Base-by-base conservation (phyloP, 805 yeast species). In the Blastobotrys muscicola region DNA sequence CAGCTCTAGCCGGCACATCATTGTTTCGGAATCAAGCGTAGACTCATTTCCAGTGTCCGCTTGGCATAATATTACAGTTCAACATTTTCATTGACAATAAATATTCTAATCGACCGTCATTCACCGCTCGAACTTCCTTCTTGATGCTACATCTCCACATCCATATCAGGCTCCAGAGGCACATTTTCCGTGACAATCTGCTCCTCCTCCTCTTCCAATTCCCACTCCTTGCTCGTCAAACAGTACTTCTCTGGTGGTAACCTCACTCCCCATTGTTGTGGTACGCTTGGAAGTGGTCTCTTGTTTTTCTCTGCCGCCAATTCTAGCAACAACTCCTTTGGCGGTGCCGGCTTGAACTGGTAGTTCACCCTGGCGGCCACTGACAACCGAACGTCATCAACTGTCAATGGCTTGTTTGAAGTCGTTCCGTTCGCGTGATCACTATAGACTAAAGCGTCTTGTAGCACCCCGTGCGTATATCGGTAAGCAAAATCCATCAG, bases 181-280 rank as follows among this genome's bases (percentile, higher is more conserved):
- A 44, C 49, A 8, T 40, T 29, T 38, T 53, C 55, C 11, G 45
- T 45, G 33, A 51, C 29, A 12, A 50, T 39, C 38, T 50, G 53
- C 34, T 50, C 56, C 36, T 56, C 61, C 47, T 74, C 78, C 45
- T 75, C 80, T 32, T 74, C 78, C 35, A 75, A 53, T 43, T 76
- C 80, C 81, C 89, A 84, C 49, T 84, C 87, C 49, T 72, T 74
- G 1, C 85, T 92, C 0, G 95, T 87, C 43, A 89, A 67, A 65
- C 97, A 89, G 66, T 86, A 89, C 74, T 89, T 92, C 67, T 92
- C 99, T 3, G 98, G 97, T 2, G 99, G 99, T 41, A 94, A 69
- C 50, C 97, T 76, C 33, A 92, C 73, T 8, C 98, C 97, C 81
- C 86, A 87, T 41, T 81, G 75, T 10, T 92, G 89, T 62, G 89